Base-by-base conservation (phyloP, 495 filamentous ascomycete genomes). In the Aspergillus hancockii region DNA sequence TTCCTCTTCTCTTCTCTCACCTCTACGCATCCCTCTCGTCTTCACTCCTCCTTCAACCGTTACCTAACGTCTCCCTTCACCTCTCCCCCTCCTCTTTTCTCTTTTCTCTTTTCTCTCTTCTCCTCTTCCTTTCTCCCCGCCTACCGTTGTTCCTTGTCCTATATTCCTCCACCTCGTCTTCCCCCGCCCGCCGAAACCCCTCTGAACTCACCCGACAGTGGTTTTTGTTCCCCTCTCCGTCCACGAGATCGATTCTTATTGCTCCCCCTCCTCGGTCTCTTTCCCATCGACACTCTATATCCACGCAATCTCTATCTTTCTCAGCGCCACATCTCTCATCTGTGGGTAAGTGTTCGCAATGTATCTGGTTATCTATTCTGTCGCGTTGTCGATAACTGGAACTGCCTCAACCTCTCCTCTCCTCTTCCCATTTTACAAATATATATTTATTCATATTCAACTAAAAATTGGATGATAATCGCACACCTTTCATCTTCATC, bases 131-230 rank as follows among this genome's bases (percentile, higher is more conserved):
- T 34, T 57, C 55, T 58, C 51, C 56, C 59, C 51, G 58, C 53
- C 55, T 56, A 59, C 54, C 62, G 63, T 67, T 57, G 52, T 62
- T 58, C 38, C 51, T n/a, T n/a, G n/a, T n/a, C n/a, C n/a, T n/a
- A n/a, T 46, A 65, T 68, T 65, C 67, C 69, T 68, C 70, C 66
- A 66, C 68, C 66, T 70, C 61, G 45, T 57, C 59, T 64, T 59
- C 66, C 55, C 57, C 67, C 59, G 54, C 65, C 57, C 61, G 52
- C 61, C 57, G 58, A 70, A 66, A 62, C 65, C 45, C 55, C 59
- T 57, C 60, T 40, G 57, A 54, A 43, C 43, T 30, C 38, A 47
- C 49, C n/a, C 25, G 7, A 28, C 25, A 28, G 9, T 18, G 38
- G 23, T 49, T 40, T 45, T 21, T 31, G 7, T 49, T 49, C 49